Percentiles rank a stretch among this genome's conserved stretches.
Evolutionary conservation across 1,284 basidiomycete species (phyloP).

Genomic region (Cyathus pygmaeus): DNA sequence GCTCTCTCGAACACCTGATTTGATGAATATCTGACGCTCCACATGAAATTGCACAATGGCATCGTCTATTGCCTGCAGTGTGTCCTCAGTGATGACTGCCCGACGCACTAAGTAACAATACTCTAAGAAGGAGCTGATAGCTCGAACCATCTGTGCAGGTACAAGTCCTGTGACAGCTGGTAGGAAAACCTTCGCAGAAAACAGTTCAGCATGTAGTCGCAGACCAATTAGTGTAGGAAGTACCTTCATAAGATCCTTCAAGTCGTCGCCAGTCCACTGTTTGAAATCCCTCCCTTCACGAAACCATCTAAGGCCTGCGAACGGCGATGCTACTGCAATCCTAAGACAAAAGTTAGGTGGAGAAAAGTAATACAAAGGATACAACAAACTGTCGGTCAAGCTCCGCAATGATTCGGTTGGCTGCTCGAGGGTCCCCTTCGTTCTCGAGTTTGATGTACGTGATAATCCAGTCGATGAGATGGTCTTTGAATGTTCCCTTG

Average conservation of each 20-base stretch:
- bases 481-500: constrained; percentile 54
- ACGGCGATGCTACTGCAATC: constrained; percentile 11
- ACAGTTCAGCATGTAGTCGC: too few relatives aligned
- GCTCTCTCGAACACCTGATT: neutral
- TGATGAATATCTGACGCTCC: constrained; percentile 35
- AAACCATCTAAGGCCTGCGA: constrained; percentile 13
- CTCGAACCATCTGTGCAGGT: constrained; percentile 18
- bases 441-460: constrained; percentile 36
- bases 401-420: constrained; percentile 33
- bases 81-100: constrained; percentile 16
- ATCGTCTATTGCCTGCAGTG: constrained; percentile 28
- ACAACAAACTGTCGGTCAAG: constrained; percentile 39
- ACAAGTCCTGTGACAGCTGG: constrained; percentile 29
- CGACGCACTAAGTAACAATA: constrained; percentile 41
- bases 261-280: constrained; percentile 24
- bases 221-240: too few relatives aligned
- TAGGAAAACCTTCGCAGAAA: constrained; percentile 20
- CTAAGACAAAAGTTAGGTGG: constrained; percentile 4
- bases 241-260: constrained; percentile 20
- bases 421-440: constrained; percentile 4
- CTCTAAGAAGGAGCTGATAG: constrained; percentile 31
- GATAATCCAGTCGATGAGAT: constrained; percentile 46
- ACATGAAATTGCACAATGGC: constrained; percentile 33
- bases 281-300: constrained; percentile 19
- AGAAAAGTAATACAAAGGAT: too few relatives aligned